Percentiles rank a stretch among this genome's conserved stretches.
These are phyloP conservation scores for Plantago lanceolata DNA, from an alignment of 305 asterid genomes.

Conservation along the genomic window DNA sequence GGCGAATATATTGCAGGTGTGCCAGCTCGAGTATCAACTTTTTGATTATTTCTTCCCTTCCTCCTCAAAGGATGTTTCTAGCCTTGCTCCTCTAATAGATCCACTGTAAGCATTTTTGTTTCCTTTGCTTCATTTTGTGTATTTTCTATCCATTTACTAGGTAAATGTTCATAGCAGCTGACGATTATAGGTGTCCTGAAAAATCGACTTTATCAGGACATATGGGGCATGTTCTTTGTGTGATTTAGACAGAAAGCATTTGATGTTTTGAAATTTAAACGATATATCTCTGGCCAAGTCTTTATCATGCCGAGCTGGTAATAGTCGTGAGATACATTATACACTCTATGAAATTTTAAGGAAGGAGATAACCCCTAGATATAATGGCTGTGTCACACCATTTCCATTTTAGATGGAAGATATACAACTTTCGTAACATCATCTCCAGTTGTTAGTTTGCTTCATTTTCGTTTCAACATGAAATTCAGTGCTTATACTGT, in stretches of 20 bases:
- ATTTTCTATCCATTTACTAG: constrained; percentile 16
- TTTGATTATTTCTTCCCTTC: constrained; percentile 92
- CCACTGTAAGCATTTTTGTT: constrained; percentile 64
- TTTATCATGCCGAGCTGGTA: neutral
- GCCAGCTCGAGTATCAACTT: constrained; percentile 93
- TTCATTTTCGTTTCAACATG: constrained; percentile 24
- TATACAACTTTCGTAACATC: constrained; percentile 5
- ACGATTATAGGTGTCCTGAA: constrained; percentile 1
- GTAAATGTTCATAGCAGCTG: constrained; percentile 17
- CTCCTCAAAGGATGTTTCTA: constrained; percentile 83
- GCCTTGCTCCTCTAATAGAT: constrained; percentile 89
- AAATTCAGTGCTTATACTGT: constrained; percentile 8
- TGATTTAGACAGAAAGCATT: constrained; percentile 5
- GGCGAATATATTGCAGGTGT: constrained; percentile 56
- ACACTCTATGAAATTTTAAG: too few species aligned
- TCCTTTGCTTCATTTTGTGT: constrained; percentile 10
- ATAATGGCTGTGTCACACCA: neutral
- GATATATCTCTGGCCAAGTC: constrained; percentile 13
- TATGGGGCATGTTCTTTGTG: neutral
- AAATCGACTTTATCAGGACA: constrained; percentile 3
- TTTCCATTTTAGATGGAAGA: constrained; percentile 5
- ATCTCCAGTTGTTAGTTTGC: constrained; percentile 10
- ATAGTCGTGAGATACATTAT: too few species aligned
- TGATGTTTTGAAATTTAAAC: constrained; percentile 5
- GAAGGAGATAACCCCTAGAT: neutral